Base-by-base conservation (phyloP, 2,329 filamentous ascomycete genomes). In the Rhynchosporium secalis region DNA sequence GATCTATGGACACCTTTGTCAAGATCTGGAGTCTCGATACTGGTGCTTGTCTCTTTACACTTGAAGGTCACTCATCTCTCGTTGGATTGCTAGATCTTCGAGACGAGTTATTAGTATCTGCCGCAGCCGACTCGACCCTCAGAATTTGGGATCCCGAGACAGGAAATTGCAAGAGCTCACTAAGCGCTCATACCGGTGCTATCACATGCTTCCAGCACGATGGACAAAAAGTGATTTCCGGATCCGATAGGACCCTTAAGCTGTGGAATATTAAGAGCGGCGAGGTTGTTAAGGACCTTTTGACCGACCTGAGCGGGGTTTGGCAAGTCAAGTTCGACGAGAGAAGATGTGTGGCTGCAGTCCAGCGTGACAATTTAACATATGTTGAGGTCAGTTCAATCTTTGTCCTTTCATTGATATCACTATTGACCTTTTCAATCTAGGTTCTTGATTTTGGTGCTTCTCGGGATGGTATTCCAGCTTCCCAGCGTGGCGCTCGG, bases 131-230 rank as follows among this genome's bases (percentile, higher is more conserved):
- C 72, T 96, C 92, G 48, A 99, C 95, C 0, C 81, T 99, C 15
- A 86, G 95, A 48, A 96, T 99, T 61, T 99, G 95, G 95, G 93
- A 99, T 71, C 95, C 95, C 0, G 92, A 96, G 73, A 92, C 84
- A 49, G 95, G 95, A 7, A 88, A 91, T 67, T 98, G 95, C 76
- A 93, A 92, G 75, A 92, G 89, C 72, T 94, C 90, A 10, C 81
- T 99, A 62, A 94, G 89, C 69, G 95, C 95, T 0, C 95, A 99
- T 72, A 98, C 94, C 0, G 95, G 94, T 41, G 95, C 95, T 28
- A 99, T 99, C 67, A 99, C 95, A 4, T 99, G 95, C 76, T 99
- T 99, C 77, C 95, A 99, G 76, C 95, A 99, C 71, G 95, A 99
- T 73, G 92, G 89, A 0, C 90, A 93, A 68, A 99, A 99, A 74